Conservation (phyloP, 176 grass and related monocot species). For the Oryza meridionalis region DNA sequence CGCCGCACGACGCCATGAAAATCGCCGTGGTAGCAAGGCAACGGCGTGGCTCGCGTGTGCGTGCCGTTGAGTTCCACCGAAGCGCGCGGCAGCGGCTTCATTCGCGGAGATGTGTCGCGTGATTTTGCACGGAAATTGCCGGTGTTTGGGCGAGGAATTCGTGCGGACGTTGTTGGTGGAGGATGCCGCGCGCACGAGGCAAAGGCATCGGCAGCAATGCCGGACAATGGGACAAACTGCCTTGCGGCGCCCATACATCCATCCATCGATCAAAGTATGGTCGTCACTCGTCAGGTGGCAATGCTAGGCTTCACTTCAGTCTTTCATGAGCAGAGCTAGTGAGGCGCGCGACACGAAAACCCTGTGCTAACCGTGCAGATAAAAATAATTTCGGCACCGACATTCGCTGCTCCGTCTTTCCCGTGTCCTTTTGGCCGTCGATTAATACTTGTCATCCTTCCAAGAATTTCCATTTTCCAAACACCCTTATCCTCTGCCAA, state of each 20-base stretch:
- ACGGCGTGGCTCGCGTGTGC: too few species aligned
- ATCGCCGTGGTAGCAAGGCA: too few species aligned
- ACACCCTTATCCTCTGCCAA: neutral
- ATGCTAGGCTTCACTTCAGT: neutral
- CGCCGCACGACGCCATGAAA: too few species aligned
- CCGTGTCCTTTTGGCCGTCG: neutral
- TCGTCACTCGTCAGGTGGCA: neutral
- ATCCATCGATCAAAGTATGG: too few species aligned
- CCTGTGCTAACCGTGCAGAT: neutral
- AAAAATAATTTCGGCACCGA: conserved; percentile 16
- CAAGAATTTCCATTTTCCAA: too few species aligned
- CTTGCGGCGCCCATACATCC: neutral
- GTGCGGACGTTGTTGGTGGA: neutral
- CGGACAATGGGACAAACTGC: neutral
- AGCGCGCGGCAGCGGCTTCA: too few species aligned
- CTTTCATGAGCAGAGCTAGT: neutral
- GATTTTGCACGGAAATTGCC: neutral
- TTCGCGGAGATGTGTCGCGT: neutral
- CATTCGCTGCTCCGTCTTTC: conserved; percentile 25
- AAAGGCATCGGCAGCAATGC: neutral
- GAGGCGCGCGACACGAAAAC: neutral
- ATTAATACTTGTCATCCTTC: neutral
- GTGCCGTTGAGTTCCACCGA: too few species aligned
- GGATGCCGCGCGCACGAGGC: too few species aligned
- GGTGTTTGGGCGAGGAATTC: neutral